Base-by-base conservation (phyloP, 768 basidiomycete species). In the Postia placenta region DNA sequence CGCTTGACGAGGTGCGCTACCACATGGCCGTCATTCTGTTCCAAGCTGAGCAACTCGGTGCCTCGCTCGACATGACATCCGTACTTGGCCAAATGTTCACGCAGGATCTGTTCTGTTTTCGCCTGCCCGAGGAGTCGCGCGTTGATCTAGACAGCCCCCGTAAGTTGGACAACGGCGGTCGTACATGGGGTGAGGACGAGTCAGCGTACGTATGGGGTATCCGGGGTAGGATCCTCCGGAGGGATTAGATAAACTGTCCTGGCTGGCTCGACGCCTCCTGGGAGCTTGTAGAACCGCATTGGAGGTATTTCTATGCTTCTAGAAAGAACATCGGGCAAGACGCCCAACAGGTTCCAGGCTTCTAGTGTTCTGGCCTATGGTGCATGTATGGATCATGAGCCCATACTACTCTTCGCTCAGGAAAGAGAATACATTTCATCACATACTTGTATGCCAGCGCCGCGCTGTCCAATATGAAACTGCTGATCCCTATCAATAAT, bases 41-140 rank as follows among this genome's bases (percentile, higher is more conserved):
- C 64, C 30, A 75, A 59, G 7, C 51, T 55, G 11, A 52, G 39
- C 9, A 74, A 53, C 47, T 69, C 69, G 7, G 65, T 64, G 2
- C 57, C 64, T 0, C 64, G 46, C 47, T 74, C 73, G 11, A 78
- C 65, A 4, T 59, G 25, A 25, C 55, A 53, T 20, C 58, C 63
- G 23, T 56, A 36, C 27, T 56, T 55, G 15, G 49, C 41, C 6
- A 64, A 62, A 37, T 59, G 62, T 4, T 49, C 47, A 11, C 68
- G 63, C 9, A 74, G 56, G 11, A 72, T 58, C 4, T 47, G 50
- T 48, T 70, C 68, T 1, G 63, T 28, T 11, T 52, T 17, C 11
- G 52, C 50, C 30, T 62, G 61, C 5, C 56, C 50, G 20, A 58
- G 39, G 17, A 22, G 5, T 22, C 43, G 2, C 9, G 12, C 23